Percentiles rank a stretch among this genome's conserved stretches.
Conservation (phyloP, 139 green algal genomes). For the Nannochloris sp. region DNA sequence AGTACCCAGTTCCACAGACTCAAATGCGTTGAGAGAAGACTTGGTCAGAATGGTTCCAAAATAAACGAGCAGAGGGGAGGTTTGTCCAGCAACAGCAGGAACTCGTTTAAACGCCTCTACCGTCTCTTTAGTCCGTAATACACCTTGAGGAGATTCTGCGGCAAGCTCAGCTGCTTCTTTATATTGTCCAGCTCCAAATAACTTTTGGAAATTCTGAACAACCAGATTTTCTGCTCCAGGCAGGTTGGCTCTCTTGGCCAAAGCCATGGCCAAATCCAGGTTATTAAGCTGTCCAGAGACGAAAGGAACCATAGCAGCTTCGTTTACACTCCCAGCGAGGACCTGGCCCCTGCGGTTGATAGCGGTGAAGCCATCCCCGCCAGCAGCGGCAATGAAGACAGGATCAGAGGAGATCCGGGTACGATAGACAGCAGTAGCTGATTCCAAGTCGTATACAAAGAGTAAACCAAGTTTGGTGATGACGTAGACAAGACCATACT, state of each 20-base stretch:
- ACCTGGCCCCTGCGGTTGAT: constrained; percentile 93
- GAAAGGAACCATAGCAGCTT: constrained; percentile 90
- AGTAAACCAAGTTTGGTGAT: constrained; percentile 97
- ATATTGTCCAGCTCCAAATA: constrained; percentile 80
- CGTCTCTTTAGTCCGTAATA: constrained; percentile 60
- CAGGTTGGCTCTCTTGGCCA: constrained; percentile 90
- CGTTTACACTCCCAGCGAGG: constrained; percentile 86
- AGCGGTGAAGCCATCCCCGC: constrained; percentile 73
- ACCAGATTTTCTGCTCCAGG: constrained; percentile 91
- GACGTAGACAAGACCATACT: constrained; percentile 91
- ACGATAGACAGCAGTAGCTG: constrained; percentile 91
- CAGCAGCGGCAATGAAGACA: constrained; percentile 86
- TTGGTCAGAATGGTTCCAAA: constrained; percentile 94
- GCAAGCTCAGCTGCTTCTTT: constrained; percentile 96
- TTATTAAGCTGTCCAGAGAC: constrained; percentile 91
- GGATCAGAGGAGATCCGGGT: constrained; percentile 93
- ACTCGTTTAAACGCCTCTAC: constrained; percentile 87
- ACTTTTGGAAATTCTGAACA: constrained; percentile 88
- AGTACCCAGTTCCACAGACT: constrained; percentile 88
- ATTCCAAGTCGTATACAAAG: constrained; percentile 99
- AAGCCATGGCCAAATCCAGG: constrained; percentile 84
- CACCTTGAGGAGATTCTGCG: constrained; percentile 75
- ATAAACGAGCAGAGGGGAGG: constrained; percentile 95
- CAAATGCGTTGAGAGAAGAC: constrained; percentile 84
- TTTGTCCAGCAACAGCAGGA: constrained; percentile 75